Evolutionary conservation across 768 basidiomycete genomes (phyloP), one percentile per base, ranked within the genome.

Genomic region (Mycena galopus): DNA sequence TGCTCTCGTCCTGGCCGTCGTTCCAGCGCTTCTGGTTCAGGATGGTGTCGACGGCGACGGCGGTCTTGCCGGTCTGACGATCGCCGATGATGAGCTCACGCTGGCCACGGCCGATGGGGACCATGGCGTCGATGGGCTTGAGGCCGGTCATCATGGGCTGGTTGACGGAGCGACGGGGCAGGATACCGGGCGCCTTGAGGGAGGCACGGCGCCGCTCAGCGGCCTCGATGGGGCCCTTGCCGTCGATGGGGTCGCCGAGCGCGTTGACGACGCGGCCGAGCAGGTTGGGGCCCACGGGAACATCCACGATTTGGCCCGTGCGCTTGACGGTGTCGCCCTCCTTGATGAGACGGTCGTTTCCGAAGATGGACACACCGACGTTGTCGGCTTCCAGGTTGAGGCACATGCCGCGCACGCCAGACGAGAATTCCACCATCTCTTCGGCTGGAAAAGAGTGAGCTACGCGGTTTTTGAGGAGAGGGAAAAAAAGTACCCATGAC

Each of bases 361-460:
- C 94, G 90, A 99, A 99, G 88, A 99, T 97, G 88, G 98, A 96
- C 81, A 99, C 96, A 96, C 98, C 98, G 89, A 99, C 97, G 80
- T 98, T 98, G 93, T 99, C 98, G 86, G 97, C 96, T 88, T 99
- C 98, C 92, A 99, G 94, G 94, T 99, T 99, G 86, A 99, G 86
- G 86, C 97, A 98, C 98, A 99, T 99, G 90, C 98, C 98, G 83
- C 98, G 97, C 80, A 99, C 92, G 86, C 98, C 98, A 62, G 98
- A 99, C 60, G 97, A 96, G 91, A 99, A 99, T 91, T 99, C 98
- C 91, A 99, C 98, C 98, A 99, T 99, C 92, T 99, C 98, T 88
- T 99, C 98, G 86, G 93, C 93, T 96, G 84, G 59, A 78, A 66
- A 75, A 75, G 56, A 69, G 65, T 70, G 69, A 78, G 62, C 50